Percentiles rank a stretch among this genome's conserved stretches.
Conservation (phyloP, 768 basidiomycete genomes). For the Boletus tomentosulus region DNA sequence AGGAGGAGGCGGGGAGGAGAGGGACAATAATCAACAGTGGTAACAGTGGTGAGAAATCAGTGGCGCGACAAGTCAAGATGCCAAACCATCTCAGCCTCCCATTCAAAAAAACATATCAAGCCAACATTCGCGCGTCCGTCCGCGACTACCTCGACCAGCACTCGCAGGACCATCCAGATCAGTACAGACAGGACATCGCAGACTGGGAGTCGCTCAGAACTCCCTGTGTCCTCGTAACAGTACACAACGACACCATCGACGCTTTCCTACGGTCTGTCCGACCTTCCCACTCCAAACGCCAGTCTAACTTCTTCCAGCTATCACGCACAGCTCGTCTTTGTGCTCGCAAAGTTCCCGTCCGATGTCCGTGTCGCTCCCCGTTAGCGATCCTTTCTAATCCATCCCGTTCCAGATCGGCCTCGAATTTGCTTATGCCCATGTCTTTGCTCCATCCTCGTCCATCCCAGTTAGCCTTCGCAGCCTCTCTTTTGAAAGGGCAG, state of each 20-base stretch:
- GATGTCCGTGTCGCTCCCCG: conserved; percentile 47
- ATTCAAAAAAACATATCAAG: conserved; percentile 62
- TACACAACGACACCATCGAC: conserved; percentile 50
- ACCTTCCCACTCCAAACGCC: neutral
- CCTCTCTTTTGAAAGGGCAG: conserved; percentile 77
- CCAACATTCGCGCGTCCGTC: conserved; percentile 51
- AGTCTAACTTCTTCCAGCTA: conserved; percentile 51
- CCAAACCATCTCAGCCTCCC: conserved; percentile 74
- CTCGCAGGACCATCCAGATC: conserved; percentile 75
- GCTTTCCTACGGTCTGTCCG: conserved; percentile 53
- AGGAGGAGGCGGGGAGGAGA: conserved; percentile 1
- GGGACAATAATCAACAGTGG: conserved; percentile 10
- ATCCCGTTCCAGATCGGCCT: conserved; percentile 53
- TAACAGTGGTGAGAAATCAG: conserved; percentile 1
- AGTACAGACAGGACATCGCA: conserved; percentile 74
- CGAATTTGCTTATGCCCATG: conserved; percentile 68
- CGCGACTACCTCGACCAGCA: conserved; percentile 66
- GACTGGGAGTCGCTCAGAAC: conserved; percentile 66
- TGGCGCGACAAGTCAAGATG: conserved; percentile 42
- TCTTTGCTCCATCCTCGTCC: conserved; percentile 50
- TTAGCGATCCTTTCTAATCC: conserved; percentile 10
- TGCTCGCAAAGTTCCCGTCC: conserved; percentile 78
- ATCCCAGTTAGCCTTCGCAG: conserved; percentile 64
- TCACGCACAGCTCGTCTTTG: conserved; percentile 83
- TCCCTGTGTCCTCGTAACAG: conserved; percentile 50